Evolutionary conservation across 805 yeast species (phyloP), one percentile per base, ranked within the genome.

Genomic region (Wickerhamomyces kurtzmanii): DNA sequence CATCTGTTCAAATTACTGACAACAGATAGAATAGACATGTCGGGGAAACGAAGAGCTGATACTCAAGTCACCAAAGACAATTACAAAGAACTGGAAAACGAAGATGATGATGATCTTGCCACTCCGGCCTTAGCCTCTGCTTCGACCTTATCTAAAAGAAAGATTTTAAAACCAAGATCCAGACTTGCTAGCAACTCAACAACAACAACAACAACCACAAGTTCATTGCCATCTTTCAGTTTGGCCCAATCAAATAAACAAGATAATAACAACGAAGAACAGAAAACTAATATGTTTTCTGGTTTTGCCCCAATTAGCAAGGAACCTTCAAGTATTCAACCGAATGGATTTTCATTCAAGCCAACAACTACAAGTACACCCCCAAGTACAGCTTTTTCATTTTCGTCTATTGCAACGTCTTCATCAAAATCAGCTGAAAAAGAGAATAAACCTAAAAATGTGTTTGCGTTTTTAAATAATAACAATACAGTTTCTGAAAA

Each of bases 11-110:
- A n/a, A n/a, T n/a, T n/a, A n/a, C n/a, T n/a, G n/a, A n/a, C n/a
- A n/a, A n/a, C n/a, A n/a, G 12, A n/a, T n/a, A n/a, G n/a, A n/a
- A n/a, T n/a, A n/a, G 27, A 23, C 15, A 74, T 73, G 82, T 65
- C 77, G 16, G 57, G 56, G 3, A 84, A 84, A 51, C 67, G 95
- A 54, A 56, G 65, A 31, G 85, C 86, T 13, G 68, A 62, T 28
- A 52, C 60, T 13, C 94, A 84, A 51, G 57, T 83, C 27, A 67
- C 74, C 12, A 66, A 68, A 37, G 84, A 75, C 31, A 57, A 52
- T 17, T 44, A 45, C 4, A 47, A 41, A 17, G 47, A 43, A 9
- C 39, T 40, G 20, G 53, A 48, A 4, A 49, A 47, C 6, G 58
- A 54, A 20, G 57, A 61, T 21, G 65, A 59, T 12, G 69, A 59